phyloP scores from a whole-genome alignment of 2,329 filamentous ascomycete species.

The Xylaria sp. region DNA sequence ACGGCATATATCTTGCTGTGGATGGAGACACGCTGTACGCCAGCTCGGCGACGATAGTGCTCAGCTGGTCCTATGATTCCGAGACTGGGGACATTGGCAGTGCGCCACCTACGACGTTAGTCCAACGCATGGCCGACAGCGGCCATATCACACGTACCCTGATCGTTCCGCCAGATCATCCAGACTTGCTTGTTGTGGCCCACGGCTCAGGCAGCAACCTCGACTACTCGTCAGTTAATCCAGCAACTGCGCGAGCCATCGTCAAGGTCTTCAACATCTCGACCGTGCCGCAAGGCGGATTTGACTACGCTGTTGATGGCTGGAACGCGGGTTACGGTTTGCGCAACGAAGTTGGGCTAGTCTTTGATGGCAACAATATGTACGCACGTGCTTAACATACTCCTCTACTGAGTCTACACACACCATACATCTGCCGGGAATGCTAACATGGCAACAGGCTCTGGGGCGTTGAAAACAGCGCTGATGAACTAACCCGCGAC shows the following conservation, averaged over 20 bases:
- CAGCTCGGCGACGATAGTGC: slow-evolving; percentile 53
- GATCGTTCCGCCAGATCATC: slow-evolving; percentile 50
- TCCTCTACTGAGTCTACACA: too few relatives aligned
- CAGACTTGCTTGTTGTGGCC: slow-evolving; percentile 57
- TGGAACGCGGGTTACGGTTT: slow-evolving; percentile 57
- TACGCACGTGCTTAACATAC: too few relatives aligned
- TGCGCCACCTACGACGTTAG: slow-evolving; percentile 45
- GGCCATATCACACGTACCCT: slow-evolving; percentile 62
- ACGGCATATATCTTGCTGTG: slow-evolving; percentile 43
- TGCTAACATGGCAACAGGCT: slow-evolving; percentile 21
- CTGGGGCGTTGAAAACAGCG: slow-evolving; percentile 64
- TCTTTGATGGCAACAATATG: slow-evolving; percentile 48
- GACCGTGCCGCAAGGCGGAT: slow-evolving; percentile 29
- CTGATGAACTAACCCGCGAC: slow-evolving; percentile 58
- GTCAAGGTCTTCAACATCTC: slow-evolving; percentile 52
- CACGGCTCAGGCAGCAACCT: slow-evolving; percentile 60
- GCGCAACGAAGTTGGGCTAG: slow-evolving; percentile 62
- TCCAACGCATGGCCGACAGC: slow-evolving; percentile 54
- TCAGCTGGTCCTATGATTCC: slow-evolving; percentile 59
- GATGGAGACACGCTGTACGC: slow-evolving; percentile 43
- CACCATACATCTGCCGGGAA: neutral
- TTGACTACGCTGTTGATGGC: slow-evolving; percentile 45
- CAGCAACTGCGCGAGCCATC: slow-evolving; percentile 54
- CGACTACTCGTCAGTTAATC: slow-evolving; percentile 49
- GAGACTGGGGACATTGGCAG: slow-evolving; percentile 42